A percentile compares a stretch with the other conserved stretches of the same genome.
Conservation (phyloP, 2,329 filamentous ascomycete genomes). For the Cercospora zeina region DNA sequence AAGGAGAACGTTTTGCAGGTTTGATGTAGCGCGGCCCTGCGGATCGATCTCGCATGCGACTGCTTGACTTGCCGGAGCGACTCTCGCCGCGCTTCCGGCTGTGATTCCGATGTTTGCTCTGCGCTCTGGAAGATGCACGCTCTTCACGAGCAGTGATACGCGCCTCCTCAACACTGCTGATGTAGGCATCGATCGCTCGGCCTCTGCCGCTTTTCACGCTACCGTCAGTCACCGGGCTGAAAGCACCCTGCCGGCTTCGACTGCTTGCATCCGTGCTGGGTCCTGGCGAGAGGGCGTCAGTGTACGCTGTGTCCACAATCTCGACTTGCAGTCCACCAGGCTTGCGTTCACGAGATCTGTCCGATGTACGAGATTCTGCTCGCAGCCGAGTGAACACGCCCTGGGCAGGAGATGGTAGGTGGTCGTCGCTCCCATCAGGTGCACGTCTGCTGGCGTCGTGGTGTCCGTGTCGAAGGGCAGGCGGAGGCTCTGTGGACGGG, state of each 20-base stretch:
- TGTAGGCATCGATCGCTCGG: conserved; percentile 77
- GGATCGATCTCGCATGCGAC: conserved; percentile 52
- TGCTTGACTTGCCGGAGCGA: conserved; percentile 45
- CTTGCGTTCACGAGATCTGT: conserved; percentile 75
- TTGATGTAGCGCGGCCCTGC: conserved; percentile 72
- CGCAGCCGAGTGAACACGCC: conserved; percentile 64
- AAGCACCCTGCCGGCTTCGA: conserved; percentile 44
- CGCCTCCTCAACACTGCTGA: conserved; percentile 79
- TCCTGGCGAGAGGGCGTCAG: conserved; percentile 31
- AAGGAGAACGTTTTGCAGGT: conserved; percentile 80
- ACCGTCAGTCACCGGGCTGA: conserved; percentile 46
- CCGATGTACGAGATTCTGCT: conserved; percentile 62
- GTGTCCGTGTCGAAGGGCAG: conserved; percentile 30
- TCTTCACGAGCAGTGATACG: conserved; percentile 41
- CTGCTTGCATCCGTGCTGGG: conserved; percentile 24
- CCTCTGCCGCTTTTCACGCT: conserved; percentile 60
- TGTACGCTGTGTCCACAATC: conserved; percentile 48
- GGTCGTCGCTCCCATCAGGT: conserved; percentile 30
- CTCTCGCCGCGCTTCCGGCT: conserved; percentile 51
- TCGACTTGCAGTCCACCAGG: conserved; percentile 64
- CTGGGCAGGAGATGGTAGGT: conserved; percentile 67
- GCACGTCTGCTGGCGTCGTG: conserved; percentile 27
- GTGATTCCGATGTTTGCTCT: conserved; percentile 49
- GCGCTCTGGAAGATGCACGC: conserved; percentile 32
- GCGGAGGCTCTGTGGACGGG: conserved; percentile 35